phyloP scores from a whole-genome alignment of 305 asterid genomes.

The Rubia occidens region DNA sequence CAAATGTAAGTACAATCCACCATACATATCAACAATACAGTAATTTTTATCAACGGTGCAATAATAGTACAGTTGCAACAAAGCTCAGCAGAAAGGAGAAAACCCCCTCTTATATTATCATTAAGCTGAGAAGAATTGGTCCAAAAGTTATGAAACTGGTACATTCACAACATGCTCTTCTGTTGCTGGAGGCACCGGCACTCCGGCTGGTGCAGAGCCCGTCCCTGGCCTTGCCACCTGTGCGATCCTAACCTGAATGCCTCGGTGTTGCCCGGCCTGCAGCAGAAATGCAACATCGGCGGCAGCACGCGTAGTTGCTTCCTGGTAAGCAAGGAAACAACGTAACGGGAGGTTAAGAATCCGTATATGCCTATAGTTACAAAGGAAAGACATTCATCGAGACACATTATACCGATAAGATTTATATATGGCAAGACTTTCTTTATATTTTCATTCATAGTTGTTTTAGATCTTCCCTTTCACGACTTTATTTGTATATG shows the following conservation, averaged over 20 bases:
- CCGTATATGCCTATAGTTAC: neutral
- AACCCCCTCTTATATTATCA: conserved; percentile 19
- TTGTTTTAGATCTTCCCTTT: neutral
- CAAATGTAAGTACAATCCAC: conserved; percentile 11
- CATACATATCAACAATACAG: neutral
- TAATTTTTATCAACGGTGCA: neutral
- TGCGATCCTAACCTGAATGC: conserved; percentile 36
- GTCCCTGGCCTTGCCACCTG: conserved; percentile 10
- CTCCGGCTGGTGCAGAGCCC: conserved; percentile 14
- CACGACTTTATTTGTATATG: no score
- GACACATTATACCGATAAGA: neutral
- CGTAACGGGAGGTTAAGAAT: neutral
- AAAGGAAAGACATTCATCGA: neutral
- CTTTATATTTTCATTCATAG: neutral
- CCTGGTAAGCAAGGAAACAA: conserved; percentile 23
- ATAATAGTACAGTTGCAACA: neutral
- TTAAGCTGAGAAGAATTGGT: neutral
- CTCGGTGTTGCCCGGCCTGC: conserved; percentile 39
- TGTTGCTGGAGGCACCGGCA: conserved; percentile 16
- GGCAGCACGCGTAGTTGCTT: conserved; percentile 37
- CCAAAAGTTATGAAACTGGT: conserved; percentile 21
- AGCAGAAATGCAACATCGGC: conserved; percentile 45
- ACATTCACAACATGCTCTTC: conserved; percentile 19
- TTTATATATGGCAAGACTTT: neutral
- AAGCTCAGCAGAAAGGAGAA: conserved; percentile 8